Base-by-base conservation (phyloP, 2,329 filamentous ascomycete species). In the Pleomassaria siparia region DNA sequence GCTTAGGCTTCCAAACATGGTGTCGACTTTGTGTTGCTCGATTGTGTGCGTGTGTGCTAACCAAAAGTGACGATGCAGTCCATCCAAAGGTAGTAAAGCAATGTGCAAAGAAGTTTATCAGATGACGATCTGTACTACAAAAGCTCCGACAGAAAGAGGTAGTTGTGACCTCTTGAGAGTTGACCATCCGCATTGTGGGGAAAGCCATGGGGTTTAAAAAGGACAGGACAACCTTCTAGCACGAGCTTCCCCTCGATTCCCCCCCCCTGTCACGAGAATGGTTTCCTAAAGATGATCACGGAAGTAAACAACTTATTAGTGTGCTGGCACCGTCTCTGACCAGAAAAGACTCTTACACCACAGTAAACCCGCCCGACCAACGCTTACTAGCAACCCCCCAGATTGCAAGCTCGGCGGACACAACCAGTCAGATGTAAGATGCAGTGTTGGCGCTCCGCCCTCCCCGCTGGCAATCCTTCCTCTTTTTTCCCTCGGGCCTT, bases 1-100 rank as follows among this genome's bases (percentile, higher is more conserved):
- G 33, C 50, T 54, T 54, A 60, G 64, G 36, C 53, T 58, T 55
- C 58, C 51, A 25, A 64, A 49, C 66, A 69, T 69, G 35, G 35
- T 58, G 53, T 42, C 20, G 20, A n/a, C n/a, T n/a, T 44, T 7
- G 22, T 22, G 5, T 10, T 16, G 29, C 25, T 29, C 5, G 4
- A n/a, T 30, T 30, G 37, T 54, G 54, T 33, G 44, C 43, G 41
- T 18, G 20, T 30, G 42, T 40, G 49, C 44, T 43, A 21, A 42
- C 36, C 43, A 54, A 49, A 15, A n/a, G n/a, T n/a, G n/a, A n/a
- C n/a, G n/a, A n/a, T n/a, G n/a, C n/a, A n/a, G n/a, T n/a, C 40
- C 49, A 57, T 56, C 42, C 40, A 56, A 40, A 37, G 35, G 25
- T n/a, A n/a, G n/a, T n/a, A 37, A 13, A 7, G 18, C 9, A 24